phyloP scores from a whole-genome alignment of 2,329 filamentous ascomycete genomes.

The Orbilia brochopaga region DNA sequence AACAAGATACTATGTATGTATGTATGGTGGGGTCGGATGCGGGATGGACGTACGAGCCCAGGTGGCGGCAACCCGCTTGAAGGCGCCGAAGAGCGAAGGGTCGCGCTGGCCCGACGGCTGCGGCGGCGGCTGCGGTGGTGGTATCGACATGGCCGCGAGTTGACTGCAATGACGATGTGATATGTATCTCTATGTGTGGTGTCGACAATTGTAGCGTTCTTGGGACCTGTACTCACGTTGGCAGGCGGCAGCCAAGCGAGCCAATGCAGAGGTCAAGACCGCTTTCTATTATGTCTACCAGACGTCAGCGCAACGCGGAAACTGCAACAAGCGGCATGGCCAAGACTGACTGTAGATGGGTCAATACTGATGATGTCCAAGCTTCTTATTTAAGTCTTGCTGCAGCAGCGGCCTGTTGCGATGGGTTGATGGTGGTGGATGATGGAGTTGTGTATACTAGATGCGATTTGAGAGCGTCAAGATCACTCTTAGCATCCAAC shows the following conservation, averaged over 20 bases:
- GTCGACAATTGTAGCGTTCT: neutral
- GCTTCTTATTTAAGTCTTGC: too few species aligned
- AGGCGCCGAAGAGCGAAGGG: slow-evolving; percentile 20
- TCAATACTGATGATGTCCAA: too few species aligned
- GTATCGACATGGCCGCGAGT: slow-evolving; percentile 12
- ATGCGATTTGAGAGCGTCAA: too few species aligned
- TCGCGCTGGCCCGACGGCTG: slow-evolving; percentile 8
- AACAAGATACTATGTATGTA: neutral
- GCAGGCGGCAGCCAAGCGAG: neutral
- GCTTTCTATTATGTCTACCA: neutral
- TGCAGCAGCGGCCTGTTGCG: too few species aligned
- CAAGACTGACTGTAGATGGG: too few species aligned
- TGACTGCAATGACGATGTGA: too few species aligned
- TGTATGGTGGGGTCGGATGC: neutral
- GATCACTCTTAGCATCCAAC: too few species aligned
- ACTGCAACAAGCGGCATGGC: neutral
- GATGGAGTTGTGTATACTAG: too few species aligned
- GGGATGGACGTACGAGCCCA: slow-evolving; percentile 31
- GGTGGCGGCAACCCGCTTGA: slow-evolving; percentile 27
- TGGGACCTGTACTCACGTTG: neutral
- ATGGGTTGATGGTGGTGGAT: too few species aligned
- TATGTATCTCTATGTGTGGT: too few species aligned
- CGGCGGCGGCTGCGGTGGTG: slow-evolving; percentile 35
- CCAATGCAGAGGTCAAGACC: too few species aligned
- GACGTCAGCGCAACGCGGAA: slow-evolving; percentile 4